Evolutionary conservation across 495 filamentous ascomycete species (phyloP).

Genomic region (Xylaria flabelliformis): DNA sequence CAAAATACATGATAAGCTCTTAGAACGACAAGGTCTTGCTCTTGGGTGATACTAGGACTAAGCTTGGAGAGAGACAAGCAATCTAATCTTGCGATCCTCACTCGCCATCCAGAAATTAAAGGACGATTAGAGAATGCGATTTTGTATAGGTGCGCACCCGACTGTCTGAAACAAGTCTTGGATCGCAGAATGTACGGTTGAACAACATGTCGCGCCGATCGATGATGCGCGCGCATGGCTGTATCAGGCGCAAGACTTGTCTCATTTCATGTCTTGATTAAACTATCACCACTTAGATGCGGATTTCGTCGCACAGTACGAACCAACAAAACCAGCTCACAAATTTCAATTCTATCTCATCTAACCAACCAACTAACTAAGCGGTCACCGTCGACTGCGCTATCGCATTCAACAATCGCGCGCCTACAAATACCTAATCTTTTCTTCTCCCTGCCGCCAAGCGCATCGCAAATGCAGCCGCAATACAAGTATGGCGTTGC

Average conservation of each 20-base stretch:
- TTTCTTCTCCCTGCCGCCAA: background rate
- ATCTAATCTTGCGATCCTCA: background rate
- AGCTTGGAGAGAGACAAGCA: too few species aligned
- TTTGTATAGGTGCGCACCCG: background rate
- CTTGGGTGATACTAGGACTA: background rate
- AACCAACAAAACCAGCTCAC: too few species aligned
- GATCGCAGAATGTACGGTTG: background rate
- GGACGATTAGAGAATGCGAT: background rate
- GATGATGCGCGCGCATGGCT: conserved; percentile 3
- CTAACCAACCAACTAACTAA: background rate
- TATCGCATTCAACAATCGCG: conserved; percentile 8
- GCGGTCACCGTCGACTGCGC: background rate
- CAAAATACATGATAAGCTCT: conserved; percentile 10
- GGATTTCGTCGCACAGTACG: background rate
- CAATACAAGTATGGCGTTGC: background rate
- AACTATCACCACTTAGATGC: background rate
- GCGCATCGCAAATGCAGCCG: conserved; percentile 1
- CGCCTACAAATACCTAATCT: background rate
- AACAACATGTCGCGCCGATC: background rate
- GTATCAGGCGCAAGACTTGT: background rate
- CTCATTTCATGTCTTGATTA: background rate
- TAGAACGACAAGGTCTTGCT: background rate
- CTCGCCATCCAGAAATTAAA: background rate
- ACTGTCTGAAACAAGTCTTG: conserved; percentile 8
- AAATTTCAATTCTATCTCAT: background rate